Percentiles rank a stretch among this genome's conserved stretches.
Conservation (phyloP, 202 grass and related monocot genomes). For the Schoenoplectus tabernaemontani region DNA sequence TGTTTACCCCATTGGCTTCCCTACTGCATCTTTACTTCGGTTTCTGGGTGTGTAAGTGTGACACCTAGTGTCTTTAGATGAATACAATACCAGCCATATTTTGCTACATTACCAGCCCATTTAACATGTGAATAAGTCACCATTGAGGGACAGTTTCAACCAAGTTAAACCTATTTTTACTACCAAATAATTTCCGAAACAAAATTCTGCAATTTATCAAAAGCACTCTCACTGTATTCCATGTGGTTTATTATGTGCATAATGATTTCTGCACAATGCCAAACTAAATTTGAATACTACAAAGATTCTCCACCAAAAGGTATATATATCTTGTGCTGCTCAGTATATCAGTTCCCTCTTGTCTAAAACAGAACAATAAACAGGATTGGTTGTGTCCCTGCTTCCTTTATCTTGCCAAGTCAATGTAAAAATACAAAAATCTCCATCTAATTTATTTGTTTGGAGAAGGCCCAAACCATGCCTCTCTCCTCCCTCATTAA, state of each 20-base stretch:
- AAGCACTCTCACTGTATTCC: background rate
- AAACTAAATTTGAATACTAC: background rate
- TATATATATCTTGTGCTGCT: background rate
- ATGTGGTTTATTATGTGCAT: background rate
- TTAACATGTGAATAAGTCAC: background rate
- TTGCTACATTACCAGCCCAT: background rate
- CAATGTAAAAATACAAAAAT: too few species aligned
- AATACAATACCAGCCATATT: too few species aligned
- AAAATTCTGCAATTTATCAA: background rate
- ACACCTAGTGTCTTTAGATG: background rate
- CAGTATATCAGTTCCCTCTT: too few species aligned
- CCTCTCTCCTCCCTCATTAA: too few species aligned
- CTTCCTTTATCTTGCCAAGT: too few species aligned
- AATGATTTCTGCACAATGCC: background rate
- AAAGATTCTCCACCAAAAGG: background rate
- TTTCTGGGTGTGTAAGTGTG: background rate
- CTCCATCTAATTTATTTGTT: too few species aligned
- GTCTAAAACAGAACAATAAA: too few species aligned
- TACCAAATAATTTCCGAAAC: background rate
- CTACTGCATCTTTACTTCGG: background rate
- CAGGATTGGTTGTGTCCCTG: too few species aligned
- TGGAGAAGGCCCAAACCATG: too few species aligned
- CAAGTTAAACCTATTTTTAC: background rate
- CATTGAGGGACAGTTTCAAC: background rate
- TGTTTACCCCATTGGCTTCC: background rate